These are phyloP conservation scores for Sistotremastrum suecicum DNA, from an alignment of 768 basidiomycete species.

Conservation along the genomic window DNA sequence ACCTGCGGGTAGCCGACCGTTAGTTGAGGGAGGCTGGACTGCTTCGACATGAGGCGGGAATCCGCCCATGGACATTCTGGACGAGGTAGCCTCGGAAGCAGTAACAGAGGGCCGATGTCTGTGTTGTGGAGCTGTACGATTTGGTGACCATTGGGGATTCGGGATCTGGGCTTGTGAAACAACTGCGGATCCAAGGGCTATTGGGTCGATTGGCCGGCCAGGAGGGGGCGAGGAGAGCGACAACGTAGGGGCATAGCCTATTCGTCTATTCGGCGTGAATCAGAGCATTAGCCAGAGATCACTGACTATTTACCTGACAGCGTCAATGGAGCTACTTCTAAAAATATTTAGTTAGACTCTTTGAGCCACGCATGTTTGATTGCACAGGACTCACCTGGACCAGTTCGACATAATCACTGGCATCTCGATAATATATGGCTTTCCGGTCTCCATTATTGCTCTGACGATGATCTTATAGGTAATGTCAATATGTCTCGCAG, in stretches of 20 bases:
- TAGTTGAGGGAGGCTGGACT: too few relatives aligned
- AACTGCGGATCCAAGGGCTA: neutral
- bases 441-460: slow-evolving; percentile 58
- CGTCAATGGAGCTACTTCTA: slow-evolving; percentile 60
- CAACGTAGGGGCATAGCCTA: slow-evolving; percentile 31
- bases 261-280: slow-evolving; percentile 22
- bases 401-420: slow-evolving; percentile 78
- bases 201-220: neutral
- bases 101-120: too few relatives aligned
- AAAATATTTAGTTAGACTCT: slow-evolving; percentile 2
- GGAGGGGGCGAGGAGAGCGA: slow-evolving; percentile 12
- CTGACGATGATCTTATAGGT: slow-evolving; percentile 66
- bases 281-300: neutral
- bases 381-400: slow-evolving; percentile 44
- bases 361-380: neutral
- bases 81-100: too few relatives aligned
- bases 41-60: too few relatives aligned
- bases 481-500: slow-evolving; percentile 77
- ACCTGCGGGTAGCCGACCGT: too few relatives aligned
- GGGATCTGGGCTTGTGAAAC: neutral
- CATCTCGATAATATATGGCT: slow-evolving; percentile 53
- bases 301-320: slow-evolving; percentile 29
- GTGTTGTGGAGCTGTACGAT: neutral
- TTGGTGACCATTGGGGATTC: neutral
- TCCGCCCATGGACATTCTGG: too few relatives aligned